A percentile compares a stretch with the other conserved stretches of the same genome.
Evolutionary conservation across 768 basidiomycete species (phyloP).

Genomic region (Hericium rajendrae): DNA sequence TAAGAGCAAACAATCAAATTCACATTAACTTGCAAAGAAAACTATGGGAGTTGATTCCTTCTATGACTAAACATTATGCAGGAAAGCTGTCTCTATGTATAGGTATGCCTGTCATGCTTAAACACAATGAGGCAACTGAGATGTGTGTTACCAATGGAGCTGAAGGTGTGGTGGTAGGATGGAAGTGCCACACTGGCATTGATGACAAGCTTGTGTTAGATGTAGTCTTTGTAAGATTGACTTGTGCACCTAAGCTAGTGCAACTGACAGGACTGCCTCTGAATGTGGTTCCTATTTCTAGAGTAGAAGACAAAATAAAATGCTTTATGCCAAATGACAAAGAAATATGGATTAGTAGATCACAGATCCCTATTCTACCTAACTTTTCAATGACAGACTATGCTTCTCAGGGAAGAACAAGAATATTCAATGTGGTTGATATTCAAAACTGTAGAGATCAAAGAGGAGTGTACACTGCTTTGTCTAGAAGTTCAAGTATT

Average conservation of each 20-base stretch:
- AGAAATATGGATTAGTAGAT: not conserved
- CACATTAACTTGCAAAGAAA: conserved; percentile 6
- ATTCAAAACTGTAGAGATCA: conserved; percentile 5
- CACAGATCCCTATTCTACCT: conserved; percentile 11
- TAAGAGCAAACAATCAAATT: not conserved
- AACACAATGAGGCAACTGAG: conserved; percentile 17
- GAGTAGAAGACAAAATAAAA: not conserved
- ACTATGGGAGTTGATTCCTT: conserved; percentile 15
- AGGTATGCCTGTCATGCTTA: conserved; percentile 17
- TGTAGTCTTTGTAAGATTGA: conserved; percentile 11
- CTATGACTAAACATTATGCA: conserved; percentile 9
- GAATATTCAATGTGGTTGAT: conserved; percentile 12
- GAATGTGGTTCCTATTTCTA: conserved; percentile 14
- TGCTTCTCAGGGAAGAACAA: conserved; percentile 15
- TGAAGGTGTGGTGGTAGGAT: conserved; percentile 12
- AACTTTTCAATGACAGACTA: conserved; percentile 20
- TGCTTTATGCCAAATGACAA: conserved; percentile 6
- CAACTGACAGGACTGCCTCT: conserved; percentile 8
- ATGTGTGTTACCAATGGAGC: conserved; percentile 18
- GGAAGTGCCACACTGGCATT: not conserved
- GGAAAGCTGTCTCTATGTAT: conserved; percentile 14
- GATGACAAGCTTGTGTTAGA: conserved; percentile 1
- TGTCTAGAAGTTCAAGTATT: conserved; percentile 13
- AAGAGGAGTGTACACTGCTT: conserved; percentile 15
- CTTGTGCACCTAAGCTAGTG: not conserved